phyloP scores from a whole-genome alignment of 2,329 filamentous ascomycete genomes.

The Sodiomyces alkalinus region DNA sequence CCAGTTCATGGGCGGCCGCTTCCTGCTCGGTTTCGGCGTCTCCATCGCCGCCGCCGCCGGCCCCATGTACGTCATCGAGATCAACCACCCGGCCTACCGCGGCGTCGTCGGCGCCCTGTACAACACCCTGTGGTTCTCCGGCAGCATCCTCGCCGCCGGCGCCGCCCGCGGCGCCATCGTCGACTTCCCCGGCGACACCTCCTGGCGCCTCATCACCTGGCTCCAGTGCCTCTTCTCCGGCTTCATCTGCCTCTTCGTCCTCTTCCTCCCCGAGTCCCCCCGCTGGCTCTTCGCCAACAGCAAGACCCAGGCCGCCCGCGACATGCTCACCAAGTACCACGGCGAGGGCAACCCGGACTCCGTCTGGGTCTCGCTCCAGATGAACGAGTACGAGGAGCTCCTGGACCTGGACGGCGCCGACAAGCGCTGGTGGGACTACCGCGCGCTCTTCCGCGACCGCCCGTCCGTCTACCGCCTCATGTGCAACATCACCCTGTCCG shows the following conservation, averaged over 20 bases:
- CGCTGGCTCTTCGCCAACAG: slow-evolving; percentile 24
- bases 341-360: slow-evolving; percentile 23
- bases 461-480: slow-evolving; percentile 26
- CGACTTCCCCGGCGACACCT: slow-evolving; percentile 13
- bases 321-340: slow-evolving; percentile 22
- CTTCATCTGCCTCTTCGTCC: slow-evolving; percentile 14
- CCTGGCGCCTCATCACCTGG: slow-evolving; percentile 24
- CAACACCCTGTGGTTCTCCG: slow-evolving; percentile 18
- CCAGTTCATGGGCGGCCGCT: slow-evolving; percentile 41
- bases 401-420: slow-evolving; percentile 27
- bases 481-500: slow-evolving; percentile 24
- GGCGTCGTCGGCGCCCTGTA: slow-evolving; percentile 43
- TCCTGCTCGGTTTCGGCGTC: slow-evolving; percentile 41
- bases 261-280: slow-evolving; percentile 20
- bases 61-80: slow-evolving; percentile 48
- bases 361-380: slow-evolving; percentile 19
- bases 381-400: slow-evolving; percentile 25
- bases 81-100: slow-evolving; percentile 46
- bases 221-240: slow-evolving; percentile 23
- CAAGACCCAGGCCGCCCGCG: slow-evolving; percentile 12
- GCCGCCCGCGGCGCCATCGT: slow-evolving; percentile 24
- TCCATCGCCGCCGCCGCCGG: slow-evolving; percentile 43
- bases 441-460: slow-evolving; percentile 23
- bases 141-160: slow-evolving; percentile 29
- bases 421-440: slow-evolving; percentile 33